phyloP scores from a whole-genome alignment of 331 rosid species.

The Phaseolus coccineus region DNA sequence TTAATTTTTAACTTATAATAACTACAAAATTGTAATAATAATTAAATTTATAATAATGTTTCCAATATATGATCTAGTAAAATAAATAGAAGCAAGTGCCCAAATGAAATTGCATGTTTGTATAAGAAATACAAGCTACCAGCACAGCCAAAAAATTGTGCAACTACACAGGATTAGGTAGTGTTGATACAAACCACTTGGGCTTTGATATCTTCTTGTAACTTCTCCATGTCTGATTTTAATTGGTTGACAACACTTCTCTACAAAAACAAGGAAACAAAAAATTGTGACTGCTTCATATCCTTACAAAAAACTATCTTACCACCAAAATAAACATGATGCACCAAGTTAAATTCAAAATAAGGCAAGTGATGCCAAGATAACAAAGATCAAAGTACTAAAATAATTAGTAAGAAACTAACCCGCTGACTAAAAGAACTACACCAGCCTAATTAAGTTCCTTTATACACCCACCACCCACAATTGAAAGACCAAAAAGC shows the following conservation, averaged over 20 bases:
- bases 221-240: slow-evolving; percentile 79
- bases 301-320: slow-evolving; percentile 22
- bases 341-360: slow-evolving; percentile 30
- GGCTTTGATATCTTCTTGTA: slow-evolving; percentile 79
- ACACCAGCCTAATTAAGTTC: not conserved
- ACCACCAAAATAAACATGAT: slow-evolving; percentile 24
- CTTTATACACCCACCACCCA: too few species aligned
- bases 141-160: slow-evolving; percentile 21
- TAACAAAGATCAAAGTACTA: slow-evolving; percentile 33
- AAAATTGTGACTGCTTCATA: slow-evolving; percentile 7
- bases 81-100: slow-evolving; percentile 24
- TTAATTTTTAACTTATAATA: not conserved
- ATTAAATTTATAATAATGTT: not conserved
- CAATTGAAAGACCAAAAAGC: too few species aligned
- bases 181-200: slow-evolving; percentile 68
- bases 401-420: slow-evolving; percentile 28
- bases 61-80: slow-evolving; percentile 4
- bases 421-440: not conserved
- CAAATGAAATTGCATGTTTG: slow-evolving; percentile 6
- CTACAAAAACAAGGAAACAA: slow-evolving; percentile 56
- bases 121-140: slow-evolving; percentile 12
- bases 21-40: not conserved
- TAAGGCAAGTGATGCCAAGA: slow-evolving; percentile 17
- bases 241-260: slow-evolving; percentile 81
- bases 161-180: not conserved